Base-by-base conservation (phyloP, 2,329 filamentous ascomycete species). In the Ophiosphaerella herpotricha region DNA sequence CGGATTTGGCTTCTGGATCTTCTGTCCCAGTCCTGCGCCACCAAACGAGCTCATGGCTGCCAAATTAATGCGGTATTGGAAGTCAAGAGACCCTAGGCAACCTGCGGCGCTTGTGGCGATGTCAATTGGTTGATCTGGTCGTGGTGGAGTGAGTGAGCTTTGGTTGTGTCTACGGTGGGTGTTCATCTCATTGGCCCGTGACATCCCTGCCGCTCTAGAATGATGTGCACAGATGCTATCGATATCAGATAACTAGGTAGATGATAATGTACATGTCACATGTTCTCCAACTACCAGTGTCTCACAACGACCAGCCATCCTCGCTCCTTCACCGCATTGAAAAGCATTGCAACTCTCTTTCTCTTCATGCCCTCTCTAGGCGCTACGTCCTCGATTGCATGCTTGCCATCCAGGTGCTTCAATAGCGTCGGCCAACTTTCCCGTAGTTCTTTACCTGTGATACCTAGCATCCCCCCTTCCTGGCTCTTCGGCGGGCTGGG, bases 331-430 rank as follows among this genome's bases (percentile, higher is more conserved):
- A 91, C 81, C 60, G 89, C 87, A 36, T 68, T 75, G 29, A 85
- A 72, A 50, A 83, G 61, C 55, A 76, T 73, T 74, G 77, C 78
- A 3, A 85, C 80, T 36, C 77, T 70, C 75, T 93, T 95, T 48
- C 91, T 81, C 77, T 94, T 96, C 76, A 95, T 82, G 5, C 89
- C 89, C 74, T 97, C 91, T 48, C 88, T 82, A n/a, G 94, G 77
- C 1, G 89, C 85, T 58, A 99, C 88, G 61, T 92, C 86, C 75
- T 99, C 94, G 52, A 97, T 79, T 2, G 92, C 87, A 66, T 88
- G 86, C 48, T 82, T 83, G 1, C 94, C 94, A 70, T 97, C 92
- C 62, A 97, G 90, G 72, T 97, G 94, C 71, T 89, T 90, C 63
- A 87, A 82, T 61, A 96, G 85, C 38, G 82, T 78, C 2, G 85